Conservation (phyloP, 164 flowering plant species). For the Euptelea pleiosperma region DNA sequence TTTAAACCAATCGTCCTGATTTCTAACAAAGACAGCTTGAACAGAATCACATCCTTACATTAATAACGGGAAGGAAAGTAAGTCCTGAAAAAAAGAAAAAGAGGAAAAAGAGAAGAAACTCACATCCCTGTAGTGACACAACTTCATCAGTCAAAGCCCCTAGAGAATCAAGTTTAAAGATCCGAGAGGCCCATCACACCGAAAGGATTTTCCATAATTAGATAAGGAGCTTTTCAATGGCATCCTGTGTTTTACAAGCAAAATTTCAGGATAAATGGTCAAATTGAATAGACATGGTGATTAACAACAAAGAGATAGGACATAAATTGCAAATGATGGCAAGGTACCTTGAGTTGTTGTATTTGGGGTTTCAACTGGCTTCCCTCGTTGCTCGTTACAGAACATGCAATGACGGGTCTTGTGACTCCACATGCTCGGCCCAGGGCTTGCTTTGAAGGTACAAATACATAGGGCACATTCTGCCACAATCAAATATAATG, state of each 20-base stretch:
- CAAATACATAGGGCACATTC: constrained; percentile 74
- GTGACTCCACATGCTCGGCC: constrained; percentile 94
- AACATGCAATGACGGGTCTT: constrained; percentile 79
- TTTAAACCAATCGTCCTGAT: background rate
- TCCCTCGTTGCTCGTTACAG: constrained; percentile 67
- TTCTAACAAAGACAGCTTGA: background rate
- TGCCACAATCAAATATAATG: constrained; percentile 22
- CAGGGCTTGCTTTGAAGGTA: constrained; percentile 55
- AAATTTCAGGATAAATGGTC: background rate
- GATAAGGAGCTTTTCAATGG: constrained; percentile 31
- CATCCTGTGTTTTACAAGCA: constrained; percentile 20
- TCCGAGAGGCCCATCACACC: constrained; percentile 14
- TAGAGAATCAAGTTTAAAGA: constrained; percentile 6
- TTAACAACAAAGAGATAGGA: too few relatives aligned
- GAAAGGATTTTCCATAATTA: constrained; percentile 8
- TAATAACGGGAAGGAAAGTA: background rate
- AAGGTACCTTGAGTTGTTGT: constrained; percentile 23
- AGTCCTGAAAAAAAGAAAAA: background rate
- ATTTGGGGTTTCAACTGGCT: constrained; percentile 30
- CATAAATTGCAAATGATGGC: background rate
- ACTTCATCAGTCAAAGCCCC: constrained; percentile 35
- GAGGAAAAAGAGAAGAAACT: background rate
- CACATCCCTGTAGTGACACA: constrained; percentile 2
- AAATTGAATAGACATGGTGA: background rate
- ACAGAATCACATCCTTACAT: background rate